Conservation (phyloP, 2,329 filamentous ascomycete species). For the Venturia oleaginea region DNA sequence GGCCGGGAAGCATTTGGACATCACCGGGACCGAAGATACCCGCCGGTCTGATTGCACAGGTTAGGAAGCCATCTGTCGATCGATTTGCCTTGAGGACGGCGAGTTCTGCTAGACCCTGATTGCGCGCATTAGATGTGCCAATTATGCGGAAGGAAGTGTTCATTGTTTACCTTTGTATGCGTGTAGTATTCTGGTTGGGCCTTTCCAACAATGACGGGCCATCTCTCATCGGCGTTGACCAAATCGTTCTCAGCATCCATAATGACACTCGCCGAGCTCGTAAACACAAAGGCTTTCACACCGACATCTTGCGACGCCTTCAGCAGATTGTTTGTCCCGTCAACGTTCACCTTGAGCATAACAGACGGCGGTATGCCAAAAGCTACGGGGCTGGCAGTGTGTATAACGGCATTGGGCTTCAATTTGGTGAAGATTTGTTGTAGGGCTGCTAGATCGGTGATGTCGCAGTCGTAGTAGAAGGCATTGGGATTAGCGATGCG, state of each 20-base stretch:
- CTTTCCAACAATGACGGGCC: constrained; percentile 13
- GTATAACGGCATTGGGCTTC: constrained; percentile 79
- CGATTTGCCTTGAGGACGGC: constrained; percentile 67
- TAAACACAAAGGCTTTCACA: constrained; percentile 82
- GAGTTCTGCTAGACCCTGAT: constrained; percentile 66
- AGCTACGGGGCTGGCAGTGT: constrained; percentile 55
- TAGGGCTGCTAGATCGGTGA: constrained; percentile 28
- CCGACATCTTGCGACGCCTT: constrained; percentile 59
- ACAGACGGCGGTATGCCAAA: constrained; percentile 46
- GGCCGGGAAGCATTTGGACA: constrained; percentile 61
- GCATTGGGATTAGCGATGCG: constrained; percentile 17
- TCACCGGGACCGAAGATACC: constrained; percentile 92
- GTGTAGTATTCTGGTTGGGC: constrained; percentile 14
- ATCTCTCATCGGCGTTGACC: constrained; percentile 15
- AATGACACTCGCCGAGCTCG: constrained; percentile 78
- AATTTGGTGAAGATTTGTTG: constrained; percentile 47
- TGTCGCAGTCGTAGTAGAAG: constrained; percentile 31
- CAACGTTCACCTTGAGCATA: constrained; percentile 68
- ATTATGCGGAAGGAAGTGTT: not conserved
- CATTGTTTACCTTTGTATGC: constrained; percentile 15
- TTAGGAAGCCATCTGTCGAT: constrained; percentile 47
- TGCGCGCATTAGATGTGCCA: not conserved
- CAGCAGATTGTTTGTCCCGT: constrained; percentile 71
- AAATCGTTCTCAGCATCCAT: constrained; percentile 7
- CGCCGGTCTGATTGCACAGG: constrained; percentile 71